These are phyloP conservation scores for Paraurostyla sp. DNA, from an alignment of 73 alveolate species.

Conservation along the genomic window DNA sequence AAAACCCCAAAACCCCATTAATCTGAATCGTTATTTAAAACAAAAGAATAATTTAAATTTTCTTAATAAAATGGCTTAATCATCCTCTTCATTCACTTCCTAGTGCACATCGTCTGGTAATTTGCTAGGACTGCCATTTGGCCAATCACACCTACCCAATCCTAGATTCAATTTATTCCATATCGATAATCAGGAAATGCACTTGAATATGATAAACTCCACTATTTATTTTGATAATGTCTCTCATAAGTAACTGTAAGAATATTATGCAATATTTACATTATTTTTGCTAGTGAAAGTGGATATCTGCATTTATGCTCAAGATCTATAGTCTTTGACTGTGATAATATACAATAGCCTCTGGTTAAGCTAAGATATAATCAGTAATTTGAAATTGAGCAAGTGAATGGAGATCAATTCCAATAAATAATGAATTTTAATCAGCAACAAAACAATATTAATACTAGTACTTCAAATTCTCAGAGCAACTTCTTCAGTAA, in stretches of 20 bases:
- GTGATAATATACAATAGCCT: not conserved
- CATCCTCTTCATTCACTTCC: too few species aligned
- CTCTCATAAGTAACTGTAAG: not conserved
- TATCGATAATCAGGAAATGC: slow-evolving; percentile 41
- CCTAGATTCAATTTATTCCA: slow-evolving; percentile 50
- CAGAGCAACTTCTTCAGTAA: not conserved
- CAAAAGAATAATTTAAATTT: not conserved
- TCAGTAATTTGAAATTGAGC: not conserved
- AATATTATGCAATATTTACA: not conserved
- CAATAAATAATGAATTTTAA: not conserved
- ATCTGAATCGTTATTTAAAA: too few species aligned
- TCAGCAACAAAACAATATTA: not conserved
- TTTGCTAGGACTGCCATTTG: slow-evolving; percentile 51
- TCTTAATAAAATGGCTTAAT: slow-evolving; percentile 7
- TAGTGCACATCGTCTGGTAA: too few species aligned
- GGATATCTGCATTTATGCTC: slow-evolving; percentile 19
- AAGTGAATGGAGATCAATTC: slow-evolving; percentile 17
- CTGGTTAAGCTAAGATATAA: slow-evolving; percentile 26
- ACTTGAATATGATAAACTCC: not conserved
- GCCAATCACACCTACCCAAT: slow-evolving; percentile 20
- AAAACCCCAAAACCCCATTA: too few species aligned
- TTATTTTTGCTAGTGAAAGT: not conserved
- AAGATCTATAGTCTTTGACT: slow-evolving; percentile 18
- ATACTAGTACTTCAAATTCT: not conserved
- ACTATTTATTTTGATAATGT: not conserved